phyloP scores from a whole-genome alignment of 2,329 filamentous ascomycete genomes.

The Cadophora luteo-olivacea region DNA sequence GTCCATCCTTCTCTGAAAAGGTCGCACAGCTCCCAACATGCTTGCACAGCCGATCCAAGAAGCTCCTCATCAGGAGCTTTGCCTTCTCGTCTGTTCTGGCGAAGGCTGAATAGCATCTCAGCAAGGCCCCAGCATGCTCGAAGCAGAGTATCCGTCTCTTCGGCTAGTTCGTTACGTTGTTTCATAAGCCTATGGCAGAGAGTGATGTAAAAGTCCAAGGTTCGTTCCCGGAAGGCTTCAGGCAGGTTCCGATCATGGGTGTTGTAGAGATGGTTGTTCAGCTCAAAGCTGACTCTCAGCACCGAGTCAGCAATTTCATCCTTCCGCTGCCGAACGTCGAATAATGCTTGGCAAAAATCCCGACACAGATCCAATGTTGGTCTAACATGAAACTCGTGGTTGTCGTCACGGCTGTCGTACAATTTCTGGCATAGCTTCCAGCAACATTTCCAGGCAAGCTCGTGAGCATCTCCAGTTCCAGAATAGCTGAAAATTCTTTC shows the following conservation, averaged over 20 bases:
- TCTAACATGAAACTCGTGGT: constrained; percentile 70
- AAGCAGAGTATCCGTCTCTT: constrained; percentile 84
- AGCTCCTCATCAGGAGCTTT: constrained; percentile 81
- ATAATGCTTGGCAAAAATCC: constrained; percentile 90
- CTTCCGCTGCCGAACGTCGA: constrained; percentile 80
- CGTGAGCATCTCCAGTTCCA: constrained; percentile 77
- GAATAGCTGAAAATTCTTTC: constrained; percentile 79
- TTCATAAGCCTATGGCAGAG: constrained; percentile 97
- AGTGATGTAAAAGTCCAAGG: constrained; percentile 92
- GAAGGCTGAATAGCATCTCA: constrained; percentile 90
- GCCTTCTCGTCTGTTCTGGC: constrained; percentile 79
- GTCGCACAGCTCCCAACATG: constrained; percentile 94
- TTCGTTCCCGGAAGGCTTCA: constrained; percentile 86
- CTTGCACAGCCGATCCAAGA: constrained; percentile 85
- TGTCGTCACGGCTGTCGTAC: constrained; percentile 80
- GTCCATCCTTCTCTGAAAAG: constrained; percentile 93
- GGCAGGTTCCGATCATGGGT: constrained; percentile 86
- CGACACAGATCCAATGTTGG: constrained; percentile 86
- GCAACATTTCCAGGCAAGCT: constrained; percentile 91
- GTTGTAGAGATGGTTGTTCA: constrained; percentile 95
- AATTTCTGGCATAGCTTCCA: constrained; percentile 92
- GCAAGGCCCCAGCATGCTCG: constrained; percentile 89
- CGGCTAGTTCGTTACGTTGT: constrained; percentile 77
- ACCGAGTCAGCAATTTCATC: constrained; percentile 86
- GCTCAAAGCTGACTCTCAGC: constrained; percentile 88